These are phyloP conservation scores for Carallia brachiata DNA, from an alignment of 345 rosid genomes.

Conservation along the genomic window DNA sequence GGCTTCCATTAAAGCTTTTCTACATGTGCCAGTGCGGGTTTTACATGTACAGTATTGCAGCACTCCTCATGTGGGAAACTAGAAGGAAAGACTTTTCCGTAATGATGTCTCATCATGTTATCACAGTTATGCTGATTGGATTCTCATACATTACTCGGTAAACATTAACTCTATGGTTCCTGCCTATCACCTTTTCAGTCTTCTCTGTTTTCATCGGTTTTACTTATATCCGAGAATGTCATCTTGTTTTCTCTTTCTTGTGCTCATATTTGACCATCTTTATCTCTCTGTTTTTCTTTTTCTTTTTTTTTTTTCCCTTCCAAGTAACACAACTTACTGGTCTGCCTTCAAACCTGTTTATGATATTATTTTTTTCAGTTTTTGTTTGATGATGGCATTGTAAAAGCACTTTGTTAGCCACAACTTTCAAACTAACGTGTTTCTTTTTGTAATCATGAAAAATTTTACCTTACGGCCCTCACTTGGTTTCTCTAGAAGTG, in stretches of 20 bases:
- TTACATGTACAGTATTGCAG: constrained; percentile 74
- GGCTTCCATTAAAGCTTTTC: constrained; percentile 62
- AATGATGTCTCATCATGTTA: constrained; percentile 99
- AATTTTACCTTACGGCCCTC: not conserved
- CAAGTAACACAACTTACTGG: not conserved
- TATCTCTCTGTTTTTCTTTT: not conserved
- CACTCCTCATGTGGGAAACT: constrained; percentile 90
- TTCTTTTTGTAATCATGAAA: not conserved
- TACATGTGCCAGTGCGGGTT: constrained; percentile 98
- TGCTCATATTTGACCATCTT: not conserved
- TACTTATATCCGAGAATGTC: too few relatives aligned
- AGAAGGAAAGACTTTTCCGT: constrained; percentile 94
- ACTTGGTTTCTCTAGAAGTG: not conserved
- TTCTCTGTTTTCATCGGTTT: too few relatives aligned
- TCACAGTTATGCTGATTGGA: constrained; percentile 71
- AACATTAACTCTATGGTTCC: constrained; percentile 1
- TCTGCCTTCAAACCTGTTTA: too few relatives aligned
- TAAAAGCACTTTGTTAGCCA: too few relatives aligned
- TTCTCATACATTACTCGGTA: constrained; percentile 83
- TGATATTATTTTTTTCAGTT: too few relatives aligned
- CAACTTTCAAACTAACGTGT: too few relatives aligned
- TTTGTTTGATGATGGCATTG: too few relatives aligned
- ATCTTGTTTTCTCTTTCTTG: too few relatives aligned
- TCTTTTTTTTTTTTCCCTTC: not conserved
- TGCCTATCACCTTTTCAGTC: not conserved